A percentile compares a stretch with the other conserved stretches of the same genome.
Conservation (phyloP, 768 basidiomycete species). For the Pisolithus albus region DNA sequence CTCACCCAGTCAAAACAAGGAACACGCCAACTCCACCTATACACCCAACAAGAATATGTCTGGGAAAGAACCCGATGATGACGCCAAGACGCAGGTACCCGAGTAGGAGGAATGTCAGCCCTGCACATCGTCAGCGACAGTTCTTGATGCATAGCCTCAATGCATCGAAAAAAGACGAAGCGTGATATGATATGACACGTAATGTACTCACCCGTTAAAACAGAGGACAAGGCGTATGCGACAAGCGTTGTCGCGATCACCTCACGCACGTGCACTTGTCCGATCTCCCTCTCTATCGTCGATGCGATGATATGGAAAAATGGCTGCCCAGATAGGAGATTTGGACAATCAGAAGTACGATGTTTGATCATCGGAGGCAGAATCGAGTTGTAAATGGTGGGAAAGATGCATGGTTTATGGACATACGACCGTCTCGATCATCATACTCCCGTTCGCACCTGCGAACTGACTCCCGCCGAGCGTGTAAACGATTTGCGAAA, state of each 20-base stretch:
- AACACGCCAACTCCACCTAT: conserved; percentile 97
- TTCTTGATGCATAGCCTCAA: no score
- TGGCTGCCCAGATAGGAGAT: conserved; percentile 42
- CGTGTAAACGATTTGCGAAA: conserved; percentile 81
- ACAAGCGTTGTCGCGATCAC: conserved; percentile 90
- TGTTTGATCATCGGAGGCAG: no score
- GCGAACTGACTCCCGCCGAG: conserved; percentile 84
- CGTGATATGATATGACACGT: conserved; percentile 7
- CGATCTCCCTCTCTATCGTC: conserved; percentile 65
- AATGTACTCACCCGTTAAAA: conserved; percentile 65
- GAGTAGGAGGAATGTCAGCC: conserved; percentile 75
- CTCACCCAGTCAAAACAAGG: conserved; percentile 81
- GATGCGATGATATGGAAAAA: conserved; percentile 92
- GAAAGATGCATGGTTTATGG: neutral
- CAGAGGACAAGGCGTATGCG: conserved; percentile 78
- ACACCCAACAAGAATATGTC: conserved; percentile 95
- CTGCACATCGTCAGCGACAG: conserved; percentile 1
- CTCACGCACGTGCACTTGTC: conserved; percentile 57
- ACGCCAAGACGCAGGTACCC: conserved; percentile 78
- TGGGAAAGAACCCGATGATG: conserved; percentile 91
- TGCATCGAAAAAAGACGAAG: neutral
- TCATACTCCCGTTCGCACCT: conserved; percentile 91
- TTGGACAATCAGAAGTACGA: no score
- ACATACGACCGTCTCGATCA: conserved; percentile 95
- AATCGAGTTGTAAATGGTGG: no score